phyloP scores from a whole-genome alignment of 106 monocot genomes.

The Posidonia australis region DNA sequence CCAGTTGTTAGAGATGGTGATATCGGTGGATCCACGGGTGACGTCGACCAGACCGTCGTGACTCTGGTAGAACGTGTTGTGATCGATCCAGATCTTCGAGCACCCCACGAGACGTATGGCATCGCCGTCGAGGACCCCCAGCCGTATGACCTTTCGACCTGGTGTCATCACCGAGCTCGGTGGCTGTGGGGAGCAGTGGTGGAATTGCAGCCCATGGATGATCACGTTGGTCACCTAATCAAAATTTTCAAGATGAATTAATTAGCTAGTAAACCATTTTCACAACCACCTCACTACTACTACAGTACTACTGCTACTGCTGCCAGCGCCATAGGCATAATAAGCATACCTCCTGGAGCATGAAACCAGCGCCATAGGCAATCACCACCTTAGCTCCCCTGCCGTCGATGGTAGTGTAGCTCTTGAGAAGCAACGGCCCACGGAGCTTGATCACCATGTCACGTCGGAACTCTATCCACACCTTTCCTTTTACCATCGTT shows the following conservation, averaged over 20 bases:
- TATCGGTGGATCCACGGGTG: conserved; percentile 46
- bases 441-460: conserved; percentile 59
- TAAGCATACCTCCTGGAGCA: conserved; percentile 19
- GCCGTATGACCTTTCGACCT: conserved; percentile 14
- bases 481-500: conserved; percentile 34
- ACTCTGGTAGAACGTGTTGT: conserved; percentile 53
- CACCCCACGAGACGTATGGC: conserved; percentile 46
- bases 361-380: conserved; percentile 52
- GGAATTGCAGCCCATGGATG: conserved; percentile 58
- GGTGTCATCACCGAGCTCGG: conserved; percentile 20
- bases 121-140: conserved; percentile 37
- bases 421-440: conserved; percentile 36
- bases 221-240: conserved; percentile 47
- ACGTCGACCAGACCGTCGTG: conserved; percentile 75
- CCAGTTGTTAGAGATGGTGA: conserved; percentile 89
- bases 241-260: too few species aligned
- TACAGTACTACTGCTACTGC: too few species aligned
- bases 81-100: conserved; percentile 68
- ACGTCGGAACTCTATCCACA: conserved; percentile 57
- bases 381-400: conserved; percentile 63
- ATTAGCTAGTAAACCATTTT: too few species aligned
- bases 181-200: conserved; percentile 6
- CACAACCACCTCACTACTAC: too few species aligned
- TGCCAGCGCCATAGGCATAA: too few species aligned
- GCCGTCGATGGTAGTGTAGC: conserved; percentile 66